These are phyloP conservation scores for Phaeotremella skinneri DNA, from an alignment of 768 basidiomycete genomes.

Conservation along the genomic window DNA sequence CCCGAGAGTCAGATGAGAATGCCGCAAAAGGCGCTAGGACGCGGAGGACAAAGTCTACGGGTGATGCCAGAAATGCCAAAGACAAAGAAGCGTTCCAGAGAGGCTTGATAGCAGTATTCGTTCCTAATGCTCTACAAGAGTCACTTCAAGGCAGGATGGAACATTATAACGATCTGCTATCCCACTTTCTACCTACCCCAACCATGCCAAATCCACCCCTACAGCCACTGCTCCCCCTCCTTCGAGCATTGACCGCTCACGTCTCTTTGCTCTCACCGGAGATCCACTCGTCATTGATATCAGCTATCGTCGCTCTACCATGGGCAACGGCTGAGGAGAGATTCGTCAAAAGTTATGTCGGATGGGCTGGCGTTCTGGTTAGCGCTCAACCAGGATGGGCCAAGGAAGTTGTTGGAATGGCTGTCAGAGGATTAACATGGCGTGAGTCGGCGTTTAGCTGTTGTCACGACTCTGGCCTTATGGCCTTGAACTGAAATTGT, in stretches of 20 bases:
- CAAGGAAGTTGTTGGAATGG: slow-evolving; percentile 73
- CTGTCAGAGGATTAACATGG: slow-evolving; percentile 81
- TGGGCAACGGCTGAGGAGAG: slow-evolving; percentile 81
- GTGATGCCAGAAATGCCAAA: slow-evolving; percentile 27
- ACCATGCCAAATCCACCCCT: slow-evolving; percentile 55
- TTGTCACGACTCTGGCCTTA: slow-evolving; percentile 72
- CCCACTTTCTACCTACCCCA: slow-evolving; percentile 62
- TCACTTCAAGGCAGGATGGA: slow-evolving; percentile 64
- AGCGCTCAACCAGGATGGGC: slow-evolving; percentile 90
- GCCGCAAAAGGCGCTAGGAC: slow-evolving; percentile 13
- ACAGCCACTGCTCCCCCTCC: slow-evolving; percentile 54
- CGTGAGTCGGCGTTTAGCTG: slow-evolving; percentile 59
- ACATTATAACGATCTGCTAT: slow-evolving; percentile 82
- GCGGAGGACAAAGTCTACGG: slow-evolving; percentile 46
- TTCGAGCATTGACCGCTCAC: slow-evolving; percentile 83
- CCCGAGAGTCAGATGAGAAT: slow-evolving; percentile 35
- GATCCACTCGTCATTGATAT: slow-evolving; percentile 72
- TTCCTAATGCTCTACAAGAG: slow-evolving; percentile 49
- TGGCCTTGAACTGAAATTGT: slow-evolving; percentile 61
- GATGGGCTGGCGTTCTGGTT: slow-evolving; percentile 86
- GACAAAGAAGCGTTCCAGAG: slow-evolving; percentile 48
- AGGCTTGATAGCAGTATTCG: slow-evolving; percentile 51
- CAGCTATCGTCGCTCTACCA: slow-evolving; percentile 80
- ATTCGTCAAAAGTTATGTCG: slow-evolving; percentile 82
- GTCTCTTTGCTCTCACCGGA: slow-evolving; percentile 79